Evolutionary conservation across 768 basidiomycete genomes (phyloP).

Genomic region (Suillus luteus): DNA sequence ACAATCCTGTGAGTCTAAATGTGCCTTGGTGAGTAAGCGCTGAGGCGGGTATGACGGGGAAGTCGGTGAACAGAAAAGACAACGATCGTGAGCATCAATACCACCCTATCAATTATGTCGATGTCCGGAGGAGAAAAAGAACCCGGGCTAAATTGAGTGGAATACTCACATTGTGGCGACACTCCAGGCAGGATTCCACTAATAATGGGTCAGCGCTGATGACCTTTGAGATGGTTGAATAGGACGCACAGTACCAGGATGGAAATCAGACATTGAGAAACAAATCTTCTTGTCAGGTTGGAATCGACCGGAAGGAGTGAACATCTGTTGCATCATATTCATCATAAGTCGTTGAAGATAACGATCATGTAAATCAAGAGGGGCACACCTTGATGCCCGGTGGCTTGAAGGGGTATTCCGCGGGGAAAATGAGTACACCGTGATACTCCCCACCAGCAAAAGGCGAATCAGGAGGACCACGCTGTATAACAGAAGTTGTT

Average conservation of each 20-base stretch:
- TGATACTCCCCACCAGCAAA: constrained; percentile 94
- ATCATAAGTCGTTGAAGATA: constrained; percentile 15
- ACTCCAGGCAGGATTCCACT: constrained; percentile 98
- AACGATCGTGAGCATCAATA: constrained; percentile 13
- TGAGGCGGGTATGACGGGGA: constrained; percentile 5
- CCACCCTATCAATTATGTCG: constrained; percentile 14
- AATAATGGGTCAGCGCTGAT: constrained; percentile 7
- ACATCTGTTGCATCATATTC: constrained; percentile 59
- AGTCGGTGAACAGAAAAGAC: constrained; percentile 12
- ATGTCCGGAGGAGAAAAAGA: constrained; percentile 14
- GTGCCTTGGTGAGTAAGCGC: constrained; percentile 10
- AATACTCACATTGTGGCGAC: constrained; percentile 85
- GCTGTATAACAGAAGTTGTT: constrained; percentile 44
- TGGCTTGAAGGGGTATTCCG: constrained; percentile 96
- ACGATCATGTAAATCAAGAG: constrained; percentile 1
- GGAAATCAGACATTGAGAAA: constrained; percentile 97
- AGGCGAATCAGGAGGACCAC: constrained; percentile 92
- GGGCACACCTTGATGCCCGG: constrained; percentile 87
- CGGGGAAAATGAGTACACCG: constrained; percentile 87
- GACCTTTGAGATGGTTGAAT: constrained; percentile 9
- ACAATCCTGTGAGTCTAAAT: constrained; percentile 84
- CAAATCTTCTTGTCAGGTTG: constrained; percentile 94
- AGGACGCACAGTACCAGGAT: constrained; percentile 77
- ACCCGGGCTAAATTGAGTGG: constrained; percentile 10
- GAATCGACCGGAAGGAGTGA: constrained; percentile 89